Percentiles rank a stretch among this genome's conserved stretches.
These are phyloP conservation scores for Russula ochroleuca DNA, from an alignment of 768 basidiomycete species.

Conservation along the genomic window DNA sequence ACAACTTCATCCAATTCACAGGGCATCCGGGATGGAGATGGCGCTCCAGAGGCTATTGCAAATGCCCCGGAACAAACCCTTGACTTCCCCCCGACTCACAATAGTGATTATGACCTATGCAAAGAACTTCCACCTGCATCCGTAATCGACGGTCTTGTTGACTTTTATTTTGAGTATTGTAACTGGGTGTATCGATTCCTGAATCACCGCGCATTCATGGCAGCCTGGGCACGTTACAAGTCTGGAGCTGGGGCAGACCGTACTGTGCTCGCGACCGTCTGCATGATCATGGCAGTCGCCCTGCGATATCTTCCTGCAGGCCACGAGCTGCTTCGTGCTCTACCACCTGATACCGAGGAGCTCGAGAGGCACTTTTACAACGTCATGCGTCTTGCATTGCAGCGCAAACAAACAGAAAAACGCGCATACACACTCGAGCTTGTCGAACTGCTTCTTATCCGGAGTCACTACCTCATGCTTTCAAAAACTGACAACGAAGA, in stretches of 20 bases:
- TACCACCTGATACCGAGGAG: slow-evolving; percentile 50
- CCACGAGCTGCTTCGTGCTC: slow-evolving; percentile 54
- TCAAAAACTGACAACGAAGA: slow-evolving; percentile 68
- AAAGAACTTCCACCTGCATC: slow-evolving; percentile 59
- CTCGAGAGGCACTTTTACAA: slow-evolving; percentile 64
- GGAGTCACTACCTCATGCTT: slow-evolving; percentile 62
- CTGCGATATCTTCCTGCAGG: slow-evolving; percentile 65
- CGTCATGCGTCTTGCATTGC: slow-evolving; percentile 59
- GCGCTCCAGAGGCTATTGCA: neutral
- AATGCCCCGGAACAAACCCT: slow-evolving; percentile 34
- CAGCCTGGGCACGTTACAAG: slow-evolving; percentile 73
- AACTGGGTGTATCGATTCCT: slow-evolving; percentile 85
- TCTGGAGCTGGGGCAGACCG: slow-evolving; percentile 60
- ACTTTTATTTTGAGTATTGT: slow-evolving; percentile 80
- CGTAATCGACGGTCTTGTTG: slow-evolving; percentile 66
- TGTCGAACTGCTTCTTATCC: slow-evolving; percentile 60
- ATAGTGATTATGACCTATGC: slow-evolving; percentile 72
- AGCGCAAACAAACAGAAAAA: slow-evolving; percentile 53
- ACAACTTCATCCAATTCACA: slow-evolving; percentile 16
- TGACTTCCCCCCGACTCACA: slow-evolving; percentile 43
- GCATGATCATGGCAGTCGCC: slow-evolving; percentile 69
- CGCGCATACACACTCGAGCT: slow-evolving; percentile 58
- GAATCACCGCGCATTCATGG: slow-evolving; percentile 55
- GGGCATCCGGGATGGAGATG: slow-evolving; percentile 34
- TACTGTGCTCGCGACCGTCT: slow-evolving; percentile 64